Percentiles rank a stretch among this genome's conserved stretches.
Evolutionary conservation across 2,329 filamentous ascomycete species (phyloP).

Genomic region (Daldinia sp.): DNA sequence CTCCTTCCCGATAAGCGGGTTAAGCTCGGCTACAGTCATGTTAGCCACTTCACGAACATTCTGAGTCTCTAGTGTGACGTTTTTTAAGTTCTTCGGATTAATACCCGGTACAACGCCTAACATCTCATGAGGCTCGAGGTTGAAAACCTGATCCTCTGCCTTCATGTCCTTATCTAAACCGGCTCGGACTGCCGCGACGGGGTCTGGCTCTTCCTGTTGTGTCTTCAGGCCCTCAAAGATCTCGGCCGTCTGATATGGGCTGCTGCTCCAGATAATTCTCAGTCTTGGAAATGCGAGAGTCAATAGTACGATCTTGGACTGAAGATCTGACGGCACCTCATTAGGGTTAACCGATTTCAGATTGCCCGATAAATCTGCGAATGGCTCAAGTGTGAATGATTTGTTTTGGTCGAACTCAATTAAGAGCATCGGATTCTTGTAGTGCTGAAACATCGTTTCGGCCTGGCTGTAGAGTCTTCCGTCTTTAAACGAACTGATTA

Average conservation of each 20-base stretch:
- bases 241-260: constrained; percentile 94
- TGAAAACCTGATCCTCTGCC: constrained; percentile 74
- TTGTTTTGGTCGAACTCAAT: constrained; percentile 99
- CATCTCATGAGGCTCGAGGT: constrained; percentile 90
- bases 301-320: constrained; percentile 89
- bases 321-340: constrained; percentile 74
- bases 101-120: constrained; percentile 84
- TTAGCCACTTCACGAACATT: constrained; percentile 87
- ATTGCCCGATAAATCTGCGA: constrained; percentile 72
- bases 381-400: constrained; percentile 90
- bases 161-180: constrained; percentile 73
- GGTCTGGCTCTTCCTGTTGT: constrained; percentile 88
- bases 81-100: constrained; percentile 78
- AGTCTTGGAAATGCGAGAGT: constrained; percentile 91
- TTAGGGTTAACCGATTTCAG: constrained; percentile 69
- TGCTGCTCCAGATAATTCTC: constrained; percentile 91
- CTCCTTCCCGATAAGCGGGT: constrained; percentile 78
- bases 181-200: constrained; percentile 82
- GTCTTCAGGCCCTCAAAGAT: constrained; percentile 96
- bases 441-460: constrained; percentile 93
- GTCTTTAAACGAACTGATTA: constrained; percentile 91
- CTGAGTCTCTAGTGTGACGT: constrained; percentile 74
- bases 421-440: constrained; percentile 86
- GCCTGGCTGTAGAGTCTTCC: constrained; percentile 91
- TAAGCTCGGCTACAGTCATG: constrained; percentile 77